These are phyloP conservation scores for Didymella keratinophila DNA, from an alignment of 2,329 filamentous ascomycete species.

Conservation along the genomic window DNA sequence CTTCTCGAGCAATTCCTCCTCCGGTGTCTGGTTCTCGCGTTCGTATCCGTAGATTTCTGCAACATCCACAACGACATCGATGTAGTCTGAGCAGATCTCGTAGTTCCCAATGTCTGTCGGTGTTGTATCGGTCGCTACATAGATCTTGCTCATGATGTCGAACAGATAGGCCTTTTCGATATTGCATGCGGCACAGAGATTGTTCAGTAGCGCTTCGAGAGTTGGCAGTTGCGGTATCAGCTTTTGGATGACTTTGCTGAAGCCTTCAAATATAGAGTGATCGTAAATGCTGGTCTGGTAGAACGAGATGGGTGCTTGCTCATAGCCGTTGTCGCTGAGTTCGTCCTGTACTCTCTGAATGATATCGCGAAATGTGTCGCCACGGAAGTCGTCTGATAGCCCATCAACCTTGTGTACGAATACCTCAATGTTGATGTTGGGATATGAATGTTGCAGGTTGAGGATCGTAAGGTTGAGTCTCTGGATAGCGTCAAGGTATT, in stretches of 20 bases:
- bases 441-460: slow-evolving; percentile 85
- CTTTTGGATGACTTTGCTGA: slow-evolving; percentile 98
- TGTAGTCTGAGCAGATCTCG: slow-evolving; percentile 98
- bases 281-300: slow-evolving; percentile 98
- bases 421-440: slow-evolving; percentile 95
- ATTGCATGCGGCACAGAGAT: slow-evolving; percentile 88
- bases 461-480: slow-evolving; percentile 89
- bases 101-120: slow-evolving; percentile 96
- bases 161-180: slow-evolving; percentile 99
- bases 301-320: slow-evolving; percentile 92
- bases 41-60: slow-evolving; percentile 92
- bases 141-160: slow-evolving; percentile 97
- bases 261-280: slow-evolving; percentile 97
- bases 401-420: slow-evolving; percentile 99
- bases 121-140: slow-evolving; percentile 93
- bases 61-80: slow-evolving; percentile 97
- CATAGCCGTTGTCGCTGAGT: slow-evolving; percentile 88
- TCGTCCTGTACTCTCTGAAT: slow-evolving; percentile 97
- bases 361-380: slow-evolving; percentile 95
- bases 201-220: slow-evolving; percentile 92
- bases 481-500: slow-evolving; percentile 90
- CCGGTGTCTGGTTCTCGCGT: slow-evolving; percentile 41
- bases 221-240: slow-evolving; percentile 92
- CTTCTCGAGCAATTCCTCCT: slow-evolving; percentile 48
- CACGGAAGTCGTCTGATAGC: slow-evolving; percentile 94